Base-by-base conservation (phyloP, 345 rosid species). In the Cardamine chenopodiifolia region DNA sequence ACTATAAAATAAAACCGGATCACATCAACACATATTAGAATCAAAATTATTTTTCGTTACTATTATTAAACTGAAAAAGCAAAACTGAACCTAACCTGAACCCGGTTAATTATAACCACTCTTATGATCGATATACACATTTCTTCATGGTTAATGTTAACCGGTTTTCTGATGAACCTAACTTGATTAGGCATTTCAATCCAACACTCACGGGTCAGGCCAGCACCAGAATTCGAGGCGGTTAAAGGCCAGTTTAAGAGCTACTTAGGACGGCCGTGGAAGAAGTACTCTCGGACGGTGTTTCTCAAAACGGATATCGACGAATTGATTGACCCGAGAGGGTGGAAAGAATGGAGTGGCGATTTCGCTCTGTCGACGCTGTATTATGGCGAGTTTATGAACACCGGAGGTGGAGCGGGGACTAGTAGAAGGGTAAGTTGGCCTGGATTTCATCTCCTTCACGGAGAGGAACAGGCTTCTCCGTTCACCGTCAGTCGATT, bases 371-470 rank as follows among this genome's bases (percentile, higher is more conserved):
- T 88, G 7, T 75, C 85, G 0, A 90, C 94, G 0, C 42, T 90
- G 63, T 86, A 78, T 50, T 92, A 83, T 2, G 90, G 83, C 1
- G 94, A 88, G 80, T 92, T 87, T 62, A 74, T 71, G 84, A 92
- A 92, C 28, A 72, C 53, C 0, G 94, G 97, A 0, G 10, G 0
- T 1, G 94, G 96, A 7, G 89, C 92, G 0, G 52, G 77, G 0
- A 80, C 80, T 1, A 52, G 19, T 10, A 18, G 40, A 18, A 74
- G 92, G 66, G 90, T 90, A 39, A 81, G 49, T 1, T 90, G 96
- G 97, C 85, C 84, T 4, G 92, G 96, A 3, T 92, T 81, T 75
- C 97, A 92, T 40, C 73, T 86, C 63, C 75, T 92, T 9, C 79
- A 11, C 19, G 76, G 57, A 28, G 28, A 83, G 0, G 40, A 69